Conservation (phyloP, 257 asterid genomes). For the Jaltomata sinuosa region DNA sequence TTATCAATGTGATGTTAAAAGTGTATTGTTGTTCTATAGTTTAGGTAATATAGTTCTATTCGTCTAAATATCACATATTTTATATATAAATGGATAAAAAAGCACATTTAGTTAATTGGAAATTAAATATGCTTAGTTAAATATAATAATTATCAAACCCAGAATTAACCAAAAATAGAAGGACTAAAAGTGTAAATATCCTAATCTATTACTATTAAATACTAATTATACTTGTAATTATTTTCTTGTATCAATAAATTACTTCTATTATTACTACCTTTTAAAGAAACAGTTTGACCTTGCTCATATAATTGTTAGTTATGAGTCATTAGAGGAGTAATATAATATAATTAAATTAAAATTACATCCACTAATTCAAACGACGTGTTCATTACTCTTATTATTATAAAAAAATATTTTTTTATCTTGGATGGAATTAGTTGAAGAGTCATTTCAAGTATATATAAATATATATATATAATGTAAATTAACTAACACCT, state of each 20-base stretch:
- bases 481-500: neutral
- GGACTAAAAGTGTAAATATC: neutral
- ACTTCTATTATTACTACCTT: neutral
- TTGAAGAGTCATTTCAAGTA: conserved; percentile 8
- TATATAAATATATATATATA: neutral
- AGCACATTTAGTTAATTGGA: neutral
- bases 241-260: neutral
- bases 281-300: neutral
- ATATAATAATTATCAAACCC: neutral
- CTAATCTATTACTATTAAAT: neutral
- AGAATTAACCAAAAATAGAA: neutral
- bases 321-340: neutral
- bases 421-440: neutral
- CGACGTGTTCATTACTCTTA: neutral
- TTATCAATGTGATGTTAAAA: neutral
- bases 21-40: neutral
- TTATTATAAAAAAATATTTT: neutral
- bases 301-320: neutral
- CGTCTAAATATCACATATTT: neutral
- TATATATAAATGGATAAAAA: neutral
- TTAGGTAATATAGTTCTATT: neutral
- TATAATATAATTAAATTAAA: neutral
- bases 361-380: neutral
- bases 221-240: neutral
- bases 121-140: neutral